Base-by-base conservation (phyloP, 495 filamentous ascomycete genomes). In the Aspergillus hancockii region DNA sequence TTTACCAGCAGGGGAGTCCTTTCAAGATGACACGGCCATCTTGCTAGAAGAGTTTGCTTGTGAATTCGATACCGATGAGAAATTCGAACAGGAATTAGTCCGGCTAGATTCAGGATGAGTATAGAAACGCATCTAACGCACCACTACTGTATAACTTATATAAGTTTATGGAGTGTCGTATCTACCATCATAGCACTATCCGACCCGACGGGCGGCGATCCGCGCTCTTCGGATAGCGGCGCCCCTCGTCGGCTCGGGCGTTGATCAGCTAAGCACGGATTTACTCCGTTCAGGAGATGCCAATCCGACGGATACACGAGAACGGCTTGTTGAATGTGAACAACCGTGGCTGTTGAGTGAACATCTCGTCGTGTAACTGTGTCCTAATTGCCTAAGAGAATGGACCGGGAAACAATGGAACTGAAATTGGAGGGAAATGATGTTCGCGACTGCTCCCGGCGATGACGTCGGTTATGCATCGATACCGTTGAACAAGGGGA, bases 1-100 rank as follows among this genome's bases (percentile, higher is more conserved):
- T 41, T n/a, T 46, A 32, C 10, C 60, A 19, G 34, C 41, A 32
- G 54, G 49, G 18, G 68, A 73, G 18, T 79, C 76, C 9, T 79
- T 79, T 47, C 64, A 65, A n/a, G 75, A 79, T 25, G 76, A 79
- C 2, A 77, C 75, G 7, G 71, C 75, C 5, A 57, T 67, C 25
- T 67, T 70, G 16, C 63, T 78, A 50, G 73, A 78, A 57, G 64
- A 75, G 40, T 76, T 75, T 55, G 59, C 60, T 8, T 55, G 64
- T 22, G 73, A 73, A 22, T 62, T 59, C 23, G 71, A 75, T 25
- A 67, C 67, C 21, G 61, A 65, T 13, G 60, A 65, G 18, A 64
- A 66, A 16, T 69, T 69, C 28, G 58, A 65, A 36, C 34, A 55
- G 40, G 69, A 71, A 49, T 55, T 72, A 38, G 52, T 67, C 47